A percentile compares a stretch with the other conserved stretches of the same genome.
These are phyloP conservation scores for Kalmanozyma brasiliensis DNA, from an alignment of 1,284 basidiomycete species.

Conservation along the genomic window DNA sequence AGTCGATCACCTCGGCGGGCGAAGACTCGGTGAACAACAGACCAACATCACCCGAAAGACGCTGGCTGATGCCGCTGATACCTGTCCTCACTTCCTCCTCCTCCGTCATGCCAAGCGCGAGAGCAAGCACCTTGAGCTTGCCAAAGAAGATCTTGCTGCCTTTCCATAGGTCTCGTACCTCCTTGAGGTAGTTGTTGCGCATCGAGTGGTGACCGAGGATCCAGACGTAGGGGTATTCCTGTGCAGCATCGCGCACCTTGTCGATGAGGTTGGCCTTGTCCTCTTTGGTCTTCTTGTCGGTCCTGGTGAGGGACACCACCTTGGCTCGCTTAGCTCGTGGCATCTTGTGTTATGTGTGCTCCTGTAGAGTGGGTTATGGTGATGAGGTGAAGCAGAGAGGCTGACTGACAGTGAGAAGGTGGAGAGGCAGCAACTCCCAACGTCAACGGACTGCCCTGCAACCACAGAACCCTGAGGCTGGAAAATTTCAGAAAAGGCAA, in stretches of 20 bases:
- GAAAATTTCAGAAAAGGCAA: conserved; percentile 35
- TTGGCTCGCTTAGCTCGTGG: conserved; percentile 68
- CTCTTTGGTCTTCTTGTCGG: conserved; percentile 71
- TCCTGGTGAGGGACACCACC: conserved; percentile 72
- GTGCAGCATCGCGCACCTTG: conserved; percentile 74
- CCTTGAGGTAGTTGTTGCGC: conserved; percentile 93
- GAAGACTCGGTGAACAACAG: conserved; percentile 89
- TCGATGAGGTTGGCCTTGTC: conserved; percentile 86
- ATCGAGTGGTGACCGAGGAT: conserved; percentile 92
- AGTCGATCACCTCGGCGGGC: conserved; percentile 87
- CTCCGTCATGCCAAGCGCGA: conserved; percentile 86
- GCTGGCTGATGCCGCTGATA: conserved; percentile 82
- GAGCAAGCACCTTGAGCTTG: conserved; percentile 90
- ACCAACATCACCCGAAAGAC: conserved; percentile 92
- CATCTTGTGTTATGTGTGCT: conserved; percentile 57
- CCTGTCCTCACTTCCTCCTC: conserved; percentile 88
- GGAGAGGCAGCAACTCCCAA: conserved; percentile 17
- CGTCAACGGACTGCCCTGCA: neutral
- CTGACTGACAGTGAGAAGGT: too few species aligned
- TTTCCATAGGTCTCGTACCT: conserved; percentile 91
- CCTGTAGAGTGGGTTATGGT: neutral
- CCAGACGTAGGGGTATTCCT: conserved; percentile 92
- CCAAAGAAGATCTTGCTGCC: conserved; percentile 86
- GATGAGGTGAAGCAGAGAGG: neutral
- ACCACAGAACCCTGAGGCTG: conserved; percentile 6